phyloP scores from a whole-genome alignment of 1,284 basidiomycete genomes.

The Wolfiporia cocos region DNA sequence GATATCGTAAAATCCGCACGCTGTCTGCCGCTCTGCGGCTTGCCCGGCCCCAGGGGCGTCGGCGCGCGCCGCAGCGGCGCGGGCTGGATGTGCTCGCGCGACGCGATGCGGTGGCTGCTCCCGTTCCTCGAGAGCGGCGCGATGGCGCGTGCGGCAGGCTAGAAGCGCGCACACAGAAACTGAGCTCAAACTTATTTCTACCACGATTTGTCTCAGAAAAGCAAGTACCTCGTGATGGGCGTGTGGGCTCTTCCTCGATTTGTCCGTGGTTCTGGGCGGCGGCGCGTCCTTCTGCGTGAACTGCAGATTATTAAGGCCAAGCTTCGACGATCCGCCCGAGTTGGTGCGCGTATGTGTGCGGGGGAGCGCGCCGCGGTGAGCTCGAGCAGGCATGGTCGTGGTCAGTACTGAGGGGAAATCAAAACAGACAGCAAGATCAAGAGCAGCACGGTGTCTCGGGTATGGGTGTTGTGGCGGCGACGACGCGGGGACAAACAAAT shows the following conservation, averaged over 20 bases:
- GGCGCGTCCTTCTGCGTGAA: constrained; percentile 58
- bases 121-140: constrained; percentile 37
- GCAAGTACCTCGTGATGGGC: constrained; percentile 36
- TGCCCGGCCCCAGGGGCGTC: constrained; percentile 28
- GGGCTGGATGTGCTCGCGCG: constrained; percentile 39
- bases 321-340: constrained; percentile 47
- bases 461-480: no score
- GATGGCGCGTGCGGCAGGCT: constrained; percentile 25
- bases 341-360: constrained; percentile 59
- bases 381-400: constrained; percentile 44
- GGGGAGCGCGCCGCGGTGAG: constrained; percentile 38
- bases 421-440: constrained; percentile 11
- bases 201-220: constrained; percentile 5
- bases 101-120: constrained; percentile 44
- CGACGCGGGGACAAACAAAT: no score
- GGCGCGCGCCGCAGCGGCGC: constrained; percentile 24
- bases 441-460: not conserved
- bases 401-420: no score
- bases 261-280: constrained; percentile 39
- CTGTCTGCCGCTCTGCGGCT: constrained; percentile 29
- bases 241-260: constrained; percentile 41
- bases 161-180: constrained; percentile 6
- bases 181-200: constrained; percentile 4
- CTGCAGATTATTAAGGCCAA: constrained; percentile 53
- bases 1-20: constrained; percentile 57